These are phyloP conservation scores for Ligustrum vulgare DNA, from an alignment of 257 asterid species.

Conservation along the genomic window DNA sequence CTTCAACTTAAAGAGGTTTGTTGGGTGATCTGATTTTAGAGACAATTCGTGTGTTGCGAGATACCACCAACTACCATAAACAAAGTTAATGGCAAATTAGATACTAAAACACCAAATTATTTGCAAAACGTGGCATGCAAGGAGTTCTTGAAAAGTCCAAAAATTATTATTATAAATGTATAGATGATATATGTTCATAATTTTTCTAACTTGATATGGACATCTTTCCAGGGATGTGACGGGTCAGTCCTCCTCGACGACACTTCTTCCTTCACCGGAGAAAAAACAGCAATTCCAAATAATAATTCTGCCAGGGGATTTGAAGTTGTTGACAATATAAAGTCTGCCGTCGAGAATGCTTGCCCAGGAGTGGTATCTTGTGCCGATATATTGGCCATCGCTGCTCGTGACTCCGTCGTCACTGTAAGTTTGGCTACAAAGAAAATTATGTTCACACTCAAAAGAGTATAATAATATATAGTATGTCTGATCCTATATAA, in stretches of 20 bases:
- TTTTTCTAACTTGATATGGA: not conserved
- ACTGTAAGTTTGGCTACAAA: constrained; percentile 37
- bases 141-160: not conserved
- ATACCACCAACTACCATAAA: too few relatives aligned
- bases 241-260: constrained; percentile 89
- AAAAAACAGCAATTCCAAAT: constrained; percentile 72
- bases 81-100: too few relatives aligned
- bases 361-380: constrained; percentile 81
- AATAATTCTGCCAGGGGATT: constrained; percentile 74
- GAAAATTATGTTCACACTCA: not conserved
- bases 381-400: constrained; percentile 71
- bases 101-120: not conserved
- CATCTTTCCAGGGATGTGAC: constrained; percentile 69
- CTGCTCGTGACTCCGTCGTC: constrained; percentile 74
- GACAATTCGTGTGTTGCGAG: too few relatives aligned
- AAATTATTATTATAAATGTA: not conserved
- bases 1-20: too few relatives aligned
- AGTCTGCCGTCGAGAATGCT: constrained; percentile 66
- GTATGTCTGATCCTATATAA: not conserved
- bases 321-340: constrained; percentile 69
- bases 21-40: too few relatives aligned
- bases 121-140: not conserved
- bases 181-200: not conserved
- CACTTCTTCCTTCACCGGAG: constrained; percentile 71
- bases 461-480: not conserved